Base-by-base conservation (phyloP, 179 eudicot genomes). In the Silene vulgaris region DNA sequence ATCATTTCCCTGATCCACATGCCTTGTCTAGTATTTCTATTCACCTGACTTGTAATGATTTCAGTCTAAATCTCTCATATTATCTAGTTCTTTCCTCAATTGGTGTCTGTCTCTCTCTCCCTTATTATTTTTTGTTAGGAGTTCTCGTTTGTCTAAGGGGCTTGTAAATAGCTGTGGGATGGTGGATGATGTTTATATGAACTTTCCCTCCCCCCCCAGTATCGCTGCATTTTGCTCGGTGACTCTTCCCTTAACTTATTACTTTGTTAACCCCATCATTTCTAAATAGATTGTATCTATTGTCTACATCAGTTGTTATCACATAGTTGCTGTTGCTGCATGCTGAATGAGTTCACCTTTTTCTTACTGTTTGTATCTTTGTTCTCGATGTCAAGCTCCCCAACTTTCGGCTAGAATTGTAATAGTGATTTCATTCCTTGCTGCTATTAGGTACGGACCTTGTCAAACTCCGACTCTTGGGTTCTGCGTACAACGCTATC, bases 391-490 rank as follows among this genome's bases (percentile, higher is more conserved):
- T 29, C 35, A 3, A 65, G 65, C 73, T 75, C 50, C 21, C 66
- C 21, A 65, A 40, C 19, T 78, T 78, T 23, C 29, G 60, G 30
- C 57, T 14, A 28, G 43, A 23, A 30, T 59, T n/a, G 50, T 8
- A 72, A 29, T 30, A 20, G 35, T 72, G 66, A 72, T 72, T 32
- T 21, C 43, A 16, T 72, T 28, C 65, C 74, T 75, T 79, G 13
- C 64, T 78, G 65, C 64, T 54, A 80, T 79, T 89, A 94, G 97
- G 45, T 94, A 94, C 74, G 98, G 98, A 79, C 98, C 98, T 16
- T 94, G 98, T 77, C 98, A 94, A 86, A 94, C 98, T 80, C 98
- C 98, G 66, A 94, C 98, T 17, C 98, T 94, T 76, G 97, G 97
- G 71, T 94, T 94, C 82, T 94, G 98, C 82, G 97, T 94, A 73